A percentile compares a stretch with the other conserved stretches of the same genome.
Conservation (phyloP, 2,329 filamentous ascomycete genomes). For the Diaporthe vexans region DNA sequence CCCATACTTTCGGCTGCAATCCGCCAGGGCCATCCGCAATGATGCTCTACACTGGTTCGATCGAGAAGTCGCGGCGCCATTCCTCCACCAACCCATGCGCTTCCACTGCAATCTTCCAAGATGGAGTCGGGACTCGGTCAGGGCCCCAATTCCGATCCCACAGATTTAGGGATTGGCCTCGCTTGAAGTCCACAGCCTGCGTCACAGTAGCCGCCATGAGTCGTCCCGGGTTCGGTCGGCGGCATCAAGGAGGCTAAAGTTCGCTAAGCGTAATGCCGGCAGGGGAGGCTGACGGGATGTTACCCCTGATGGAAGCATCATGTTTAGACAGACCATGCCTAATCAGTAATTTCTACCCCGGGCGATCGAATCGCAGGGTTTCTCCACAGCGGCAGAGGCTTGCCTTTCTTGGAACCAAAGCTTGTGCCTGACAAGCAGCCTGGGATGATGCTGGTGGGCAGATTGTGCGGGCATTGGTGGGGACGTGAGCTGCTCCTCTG, state of each 20-base stretch:
- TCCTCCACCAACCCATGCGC: slow-evolving; percentile 20
- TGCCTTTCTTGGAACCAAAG: slow-evolving; percentile 11
- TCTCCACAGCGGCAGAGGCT: background rate
- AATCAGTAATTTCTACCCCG: slow-evolving; percentile 27
- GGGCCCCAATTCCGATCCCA: slow-evolving; percentile 9
- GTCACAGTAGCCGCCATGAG: slow-evolving; percentile 38
- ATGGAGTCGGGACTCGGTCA: slow-evolving; percentile 20
- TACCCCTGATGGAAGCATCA: slow-evolving; percentile 33
- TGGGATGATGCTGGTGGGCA: slow-evolving; percentile 7
- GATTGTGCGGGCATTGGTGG: slow-evolving; percentile 37
- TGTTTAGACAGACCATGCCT: slow-evolving; percentile 9
- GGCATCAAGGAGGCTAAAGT: slow-evolving; percentile 4
- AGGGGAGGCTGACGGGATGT: slow-evolving; percentile 2
- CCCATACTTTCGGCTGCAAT: background rate
- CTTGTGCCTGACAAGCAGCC: slow-evolving; percentile 25
- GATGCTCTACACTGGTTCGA: slow-evolving; percentile 21
- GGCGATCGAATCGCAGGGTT: slow-evolving; percentile 28
- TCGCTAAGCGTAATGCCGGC: slow-evolving; percentile 33
- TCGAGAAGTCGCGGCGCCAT: slow-evolving; percentile 4
- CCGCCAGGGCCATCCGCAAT: background rate
- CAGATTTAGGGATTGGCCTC: background rate
- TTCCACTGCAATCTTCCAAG: slow-evolving; percentile 39
- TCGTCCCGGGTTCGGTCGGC: slow-evolving; percentile 24
- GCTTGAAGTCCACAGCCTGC: slow-evolving; percentile 13
- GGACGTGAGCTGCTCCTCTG: slow-evolving; percentile 29